These are phyloP conservation scores for Thermoascus crustaceus DNA, from an alignment of 2,329 filamentous ascomycete genomes.

Conservation along the genomic window DNA sequence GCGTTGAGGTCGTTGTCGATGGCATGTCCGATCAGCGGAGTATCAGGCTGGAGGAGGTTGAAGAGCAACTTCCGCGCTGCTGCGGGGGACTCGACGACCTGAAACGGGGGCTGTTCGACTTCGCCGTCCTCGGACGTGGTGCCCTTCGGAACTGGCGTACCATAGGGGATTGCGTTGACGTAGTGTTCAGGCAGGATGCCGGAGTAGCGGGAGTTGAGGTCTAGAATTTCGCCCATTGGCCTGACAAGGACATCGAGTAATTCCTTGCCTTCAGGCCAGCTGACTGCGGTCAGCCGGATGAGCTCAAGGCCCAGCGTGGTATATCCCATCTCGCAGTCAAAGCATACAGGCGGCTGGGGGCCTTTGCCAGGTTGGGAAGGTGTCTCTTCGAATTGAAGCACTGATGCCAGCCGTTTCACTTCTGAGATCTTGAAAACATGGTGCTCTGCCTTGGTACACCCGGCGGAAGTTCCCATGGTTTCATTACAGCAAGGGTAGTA, in stretches of 20 bases:
- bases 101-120: slow-evolving; percentile 42
- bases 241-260: slow-evolving; percentile 79
- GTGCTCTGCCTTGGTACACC: slow-evolving; percentile 61
- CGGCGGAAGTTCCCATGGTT: slow-evolving; percentile 59
- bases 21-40: slow-evolving; percentile 83
- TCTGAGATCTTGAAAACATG: slow-evolving; percentile 87
- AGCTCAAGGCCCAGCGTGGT: slow-evolving; percentile 83
- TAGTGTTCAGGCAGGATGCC: slow-evolving; percentile 76
- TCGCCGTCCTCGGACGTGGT: slow-evolving; percentile 16
- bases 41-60: slow-evolving; percentile 62
- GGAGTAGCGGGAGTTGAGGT: slow-evolving; percentile 87
- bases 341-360: slow-evolving; percentile 52
- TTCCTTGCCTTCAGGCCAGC: slow-evolving; percentile 69
- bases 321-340: slow-evolving; percentile 98
- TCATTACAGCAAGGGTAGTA: slow-evolving; percentile 74
- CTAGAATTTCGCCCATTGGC: slow-evolving; percentile 74
- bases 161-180: slow-evolving; percentile 55
- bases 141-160: slow-evolving; percentile 16
- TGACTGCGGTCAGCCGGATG: slow-evolving; percentile 77
- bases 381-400: slow-evolving; percentile 74
- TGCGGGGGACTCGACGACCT: slow-evolving; percentile 67
- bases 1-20: slow-evolving; percentile 93
- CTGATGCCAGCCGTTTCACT: slow-evolving; percentile 63
- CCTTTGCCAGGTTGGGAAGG: slow-evolving; percentile 40
- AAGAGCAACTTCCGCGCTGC: slow-evolving; percentile 72